A percentile compares a stretch with the other conserved stretches of the same genome.
phyloP scores from a whole-genome alignment of 192 early-diverging fungal species.

The Coemansia sp. region DNA sequence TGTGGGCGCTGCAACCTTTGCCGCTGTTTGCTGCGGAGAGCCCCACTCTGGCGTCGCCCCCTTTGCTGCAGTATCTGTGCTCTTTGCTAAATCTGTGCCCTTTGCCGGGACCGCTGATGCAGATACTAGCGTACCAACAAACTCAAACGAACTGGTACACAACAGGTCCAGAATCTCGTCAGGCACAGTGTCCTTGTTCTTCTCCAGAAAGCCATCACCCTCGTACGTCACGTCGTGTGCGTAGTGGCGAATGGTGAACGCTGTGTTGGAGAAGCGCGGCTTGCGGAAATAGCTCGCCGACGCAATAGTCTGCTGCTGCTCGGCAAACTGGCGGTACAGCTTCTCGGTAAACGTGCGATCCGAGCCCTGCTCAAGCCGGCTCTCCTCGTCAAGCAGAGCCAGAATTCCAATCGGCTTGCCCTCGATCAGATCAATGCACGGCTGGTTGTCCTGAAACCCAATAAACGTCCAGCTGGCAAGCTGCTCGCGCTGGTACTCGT shows the following conservation, averaged over 20 bases:
- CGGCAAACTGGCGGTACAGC: conserved; percentile 44
- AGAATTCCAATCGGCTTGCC: conserved; percentile 88
- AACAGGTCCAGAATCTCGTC: conserved; percentile 68
- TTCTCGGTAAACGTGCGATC: conserved; percentile 54
- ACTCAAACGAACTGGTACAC: conserved; percentile 42
- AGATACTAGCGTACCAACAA: conserved; percentile 28
- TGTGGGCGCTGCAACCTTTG: not conserved
- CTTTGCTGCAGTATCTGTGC: conserved; percentile 8
- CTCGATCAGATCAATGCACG: conserved; percentile 98
- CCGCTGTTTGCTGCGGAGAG: not conserved
- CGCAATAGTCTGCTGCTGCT: not conserved
- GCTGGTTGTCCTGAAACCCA: conserved; percentile 97
- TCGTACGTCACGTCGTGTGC: conserved; percentile 95
- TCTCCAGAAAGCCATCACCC: conserved; percentile 93
- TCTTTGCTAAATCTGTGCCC: not conserved
- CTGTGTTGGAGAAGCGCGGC: conserved; percentile 85
- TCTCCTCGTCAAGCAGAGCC: conserved; percentile 84
- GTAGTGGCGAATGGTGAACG: conserved; percentile 94
- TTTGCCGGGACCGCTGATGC: conserved; percentile 2
- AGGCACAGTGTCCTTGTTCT: conserved; percentile 97
- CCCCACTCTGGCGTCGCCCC: conserved; percentile 5
- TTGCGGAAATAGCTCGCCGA: conserved; percentile 72
- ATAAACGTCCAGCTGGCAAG: conserved; percentile 93
- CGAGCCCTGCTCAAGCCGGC: conserved; percentile 51
- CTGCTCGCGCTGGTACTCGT: conserved; percentile 90